These are phyloP conservation scores for Penicillium canariense DNA, from an alignment of 495 filamentous ascomycete species.

Conservation along the genomic window DNA sequence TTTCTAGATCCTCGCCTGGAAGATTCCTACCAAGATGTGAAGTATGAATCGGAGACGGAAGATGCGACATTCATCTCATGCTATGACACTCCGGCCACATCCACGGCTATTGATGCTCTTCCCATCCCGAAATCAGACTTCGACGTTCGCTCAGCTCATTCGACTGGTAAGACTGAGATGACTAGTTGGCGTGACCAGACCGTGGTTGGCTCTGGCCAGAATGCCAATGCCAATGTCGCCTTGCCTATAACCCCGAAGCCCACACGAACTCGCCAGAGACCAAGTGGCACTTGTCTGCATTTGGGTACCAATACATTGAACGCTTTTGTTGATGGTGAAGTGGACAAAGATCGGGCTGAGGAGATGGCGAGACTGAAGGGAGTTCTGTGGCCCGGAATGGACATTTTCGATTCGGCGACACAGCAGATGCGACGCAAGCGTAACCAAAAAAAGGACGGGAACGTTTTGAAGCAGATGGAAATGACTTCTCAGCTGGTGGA, in stretches of 20 bases:
- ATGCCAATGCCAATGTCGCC: slow-evolving; percentile 8
- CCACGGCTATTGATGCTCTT: background rate
- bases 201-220: background rate
- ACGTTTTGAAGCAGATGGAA: slow-evolving; percentile 68
- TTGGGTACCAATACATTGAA: background rate
- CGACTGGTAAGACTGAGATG: background rate
- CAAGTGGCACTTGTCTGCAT: slow-evolving; percentile 9
- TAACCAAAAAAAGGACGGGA: slow-evolving; percentile 82
- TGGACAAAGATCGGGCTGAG: slow-evolving; percentile 34
- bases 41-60: slow-evolving; percentile 1
- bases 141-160: background rate
- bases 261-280: background rate
- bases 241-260: slow-evolving; percentile 26
- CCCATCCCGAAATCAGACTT: background rate
- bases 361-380: slow-evolving; percentile 65
- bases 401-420: slow-evolving; percentile 81
- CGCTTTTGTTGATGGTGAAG: background rate
- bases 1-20: slow-evolving; percentile 40
- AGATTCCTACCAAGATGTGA: slow-evolving; percentile 8
- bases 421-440: slow-evolving; percentile 72
- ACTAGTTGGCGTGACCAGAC: too few relatives aligned
- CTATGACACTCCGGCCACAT: background rate
- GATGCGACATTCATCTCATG: background rate
- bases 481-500: slow-evolving; percentile 63
- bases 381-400: slow-evolving; percentile 78